Evolutionary conservation across 108 stramenopile genomes (phyloP).

Genomic region (Discostella pseudostelligera): DNA sequence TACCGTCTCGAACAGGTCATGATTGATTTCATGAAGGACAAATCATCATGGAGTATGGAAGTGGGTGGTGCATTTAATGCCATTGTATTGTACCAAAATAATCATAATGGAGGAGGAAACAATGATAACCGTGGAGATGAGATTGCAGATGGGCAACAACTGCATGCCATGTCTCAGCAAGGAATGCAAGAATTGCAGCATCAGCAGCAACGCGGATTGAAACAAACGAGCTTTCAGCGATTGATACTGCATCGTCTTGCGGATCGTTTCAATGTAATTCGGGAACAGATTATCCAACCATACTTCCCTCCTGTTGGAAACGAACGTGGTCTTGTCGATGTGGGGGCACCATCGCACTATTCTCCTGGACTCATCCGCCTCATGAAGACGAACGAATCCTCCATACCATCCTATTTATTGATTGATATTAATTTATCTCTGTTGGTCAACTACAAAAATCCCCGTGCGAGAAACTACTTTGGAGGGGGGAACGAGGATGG

Average conservation of each 20-base stretch:
- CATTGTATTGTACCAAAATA: slow-evolving; percentile 34
- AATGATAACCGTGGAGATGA: background rate
- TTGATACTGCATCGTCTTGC: slow-evolving; percentile 86
- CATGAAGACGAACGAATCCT: slow-evolving; percentile 45
- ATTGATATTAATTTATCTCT: slow-evolving; percentile 47
- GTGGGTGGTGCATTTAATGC: slow-evolving; percentile 76
- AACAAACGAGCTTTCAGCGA: slow-evolving; percentile 85
- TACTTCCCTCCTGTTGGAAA: background rate
- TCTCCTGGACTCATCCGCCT: slow-evolving; percentile 42
- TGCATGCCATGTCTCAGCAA: slow-evolving; percentile 7
- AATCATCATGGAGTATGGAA: slow-evolving; percentile 49
- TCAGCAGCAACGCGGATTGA: slow-evolving; percentile 38
- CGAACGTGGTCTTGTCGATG: slow-evolving; percentile 11
- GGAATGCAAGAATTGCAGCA: slow-evolving; percentile 34
- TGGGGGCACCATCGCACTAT: slow-evolving; percentile 1
- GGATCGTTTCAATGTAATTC: slow-evolving; percentile 80
- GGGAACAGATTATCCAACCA: slow-evolving; percentile 49
- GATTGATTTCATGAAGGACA: slow-evolving; percentile 71
- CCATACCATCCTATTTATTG: slow-evolving; percentile 40
- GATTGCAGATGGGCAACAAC: slow-evolving; percentile 16
- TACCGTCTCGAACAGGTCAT: slow-evolving; percentile 79
- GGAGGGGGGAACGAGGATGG: slow-evolving; percentile 20
- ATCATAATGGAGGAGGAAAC: background rate
- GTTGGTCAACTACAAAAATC: slow-evolving; percentile 44
- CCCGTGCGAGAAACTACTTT: slow-evolving; percentile 25